Base-by-base conservation (phyloP, 257 asterid genomes). In the Jacaranda copaia region DNA sequence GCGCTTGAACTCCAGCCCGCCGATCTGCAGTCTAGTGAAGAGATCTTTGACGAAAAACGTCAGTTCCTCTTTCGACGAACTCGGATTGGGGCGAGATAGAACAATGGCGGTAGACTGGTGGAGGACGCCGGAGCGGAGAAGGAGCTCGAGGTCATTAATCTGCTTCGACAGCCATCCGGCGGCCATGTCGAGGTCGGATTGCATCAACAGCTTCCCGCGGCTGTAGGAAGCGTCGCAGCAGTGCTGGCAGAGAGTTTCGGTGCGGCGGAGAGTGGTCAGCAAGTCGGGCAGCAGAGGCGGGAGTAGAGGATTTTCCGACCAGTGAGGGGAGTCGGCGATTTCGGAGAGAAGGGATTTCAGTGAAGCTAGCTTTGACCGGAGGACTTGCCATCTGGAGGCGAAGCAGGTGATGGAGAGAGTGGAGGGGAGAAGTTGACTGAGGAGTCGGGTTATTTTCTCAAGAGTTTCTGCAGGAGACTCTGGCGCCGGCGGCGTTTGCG, bases 181-280 rank as follows among this genome's bases (percentile, higher is more conserved):
- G 25, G 96, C 94, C 97, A 96, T 96, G 59, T 93, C 99, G 52
- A 96, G 97, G 91, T 96, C 99, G 64, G 98, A 92, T 74, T 96
- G 99, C 99, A 96, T 96, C 68, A 96, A 52, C 10, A 96, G 93
- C 85, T 96, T 96, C 4, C 98, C 99, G 56, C 94, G 88, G 71
- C 80, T 64, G 77, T 79, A 68, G 8, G 79, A 57, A 8, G 87
- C 87, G 81, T 84, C 90, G 84, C 86, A 78, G 87, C 96, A 93
- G 75, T 84, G 87, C 57, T 48, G 70, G 72, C 88, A 77, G 8
- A 96, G 93, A 20, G 82, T 84, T 12, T 90, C 86, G 49, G 83
- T 72, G 62, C 98, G 94, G 76, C 75, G 79, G 63, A 96, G 88
- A 7, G 94, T 91, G 56, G 93, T 73, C 5, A 83, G 82, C 5